Evolutionary conservation across 2,329 filamentous ascomycete species (phyloP).

Genomic region (Penicillium sp.): DNA sequence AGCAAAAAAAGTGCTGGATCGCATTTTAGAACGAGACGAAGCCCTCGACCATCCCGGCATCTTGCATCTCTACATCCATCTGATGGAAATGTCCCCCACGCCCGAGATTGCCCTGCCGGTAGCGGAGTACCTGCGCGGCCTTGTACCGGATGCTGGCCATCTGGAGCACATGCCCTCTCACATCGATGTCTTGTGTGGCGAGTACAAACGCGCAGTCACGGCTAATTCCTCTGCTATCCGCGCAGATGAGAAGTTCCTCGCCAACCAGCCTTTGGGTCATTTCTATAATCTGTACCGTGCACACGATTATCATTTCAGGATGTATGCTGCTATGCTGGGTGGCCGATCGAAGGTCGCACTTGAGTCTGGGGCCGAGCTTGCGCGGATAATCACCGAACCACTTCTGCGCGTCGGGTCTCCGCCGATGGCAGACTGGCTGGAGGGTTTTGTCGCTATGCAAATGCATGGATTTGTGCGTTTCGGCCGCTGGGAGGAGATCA

Average conservation of each 20-base stretch:
- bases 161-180: conserved; percentile 76
- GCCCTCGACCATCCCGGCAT: conserved; percentile 64
- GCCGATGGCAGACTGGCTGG: conserved; percentile 78
- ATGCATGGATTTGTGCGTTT: conserved; percentile 71
- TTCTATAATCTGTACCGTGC: conserved; percentile 76
- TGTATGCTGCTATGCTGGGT: conserved; percentile 76
- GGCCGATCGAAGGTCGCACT: conserved; percentile 63
- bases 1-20: conserved; percentile 57
- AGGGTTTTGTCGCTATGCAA: conserved; percentile 66
- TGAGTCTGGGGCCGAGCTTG: conserved; percentile 58
- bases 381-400: conserved; percentile 61
- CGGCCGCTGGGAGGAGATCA: conserved; percentile 68
- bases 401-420: conserved; percentile 54
- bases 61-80: conserved; percentile 72
- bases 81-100: conserved; percentile 71
- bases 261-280: conserved; percentile 56
- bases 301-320: conserved; percentile 71
- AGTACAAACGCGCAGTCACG: conserved; percentile 64
- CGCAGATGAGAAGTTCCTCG: conserved; percentile 67
- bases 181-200: conserved; percentile 69
- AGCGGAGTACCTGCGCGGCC: conserved; percentile 61
- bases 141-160: conserved; percentile 69
- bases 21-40: conserved; percentile 51
- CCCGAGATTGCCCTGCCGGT: conserved; percentile 62
- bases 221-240: conserved; percentile 66